phyloP scores from a whole-genome alignment of 441 rosid genomes.

The Pelargonium fulgidum region DNA sequence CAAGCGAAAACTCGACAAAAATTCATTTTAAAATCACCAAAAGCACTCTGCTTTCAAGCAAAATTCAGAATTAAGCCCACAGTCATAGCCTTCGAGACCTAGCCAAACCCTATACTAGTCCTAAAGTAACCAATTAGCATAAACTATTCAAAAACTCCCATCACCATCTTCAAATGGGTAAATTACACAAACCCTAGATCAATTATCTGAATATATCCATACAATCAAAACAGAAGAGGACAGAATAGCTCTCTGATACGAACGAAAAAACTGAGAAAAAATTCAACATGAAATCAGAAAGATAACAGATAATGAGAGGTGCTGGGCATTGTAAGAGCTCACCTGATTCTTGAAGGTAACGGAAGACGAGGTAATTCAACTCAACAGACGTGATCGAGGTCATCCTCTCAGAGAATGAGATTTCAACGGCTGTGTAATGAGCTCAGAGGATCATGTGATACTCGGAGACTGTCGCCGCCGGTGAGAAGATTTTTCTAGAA shows the following conservation, averaged over 20 bases:
- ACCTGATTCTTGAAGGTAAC: conserved; percentile 97
- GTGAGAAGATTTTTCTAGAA: background rate
- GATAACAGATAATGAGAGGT: background rate
- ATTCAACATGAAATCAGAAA: background rate
- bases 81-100: background rate
- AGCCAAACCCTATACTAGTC: background rate
- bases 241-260: background rate
- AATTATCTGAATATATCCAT: background rate
- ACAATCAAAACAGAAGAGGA: background rate
- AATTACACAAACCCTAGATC: background rate
- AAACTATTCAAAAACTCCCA: background rate
- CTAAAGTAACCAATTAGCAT: background rate
- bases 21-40: background rate
- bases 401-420: conserved; percentile 34
- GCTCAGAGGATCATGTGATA: conserved; percentile 10
- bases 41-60: background rate
- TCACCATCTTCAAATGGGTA: background rate
- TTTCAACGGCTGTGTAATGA: conserved; percentile 14
- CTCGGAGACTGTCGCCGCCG: background rate
- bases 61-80: background rate
- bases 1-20: background rate
- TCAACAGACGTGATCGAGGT: conserved; percentile 68
- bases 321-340: background rate
- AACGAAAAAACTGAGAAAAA: background rate
- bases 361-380: conserved; percentile 82